These are phyloP conservation scores for Suillus sp. DNA, from an alignment of 768 basidiomycete species.

Conservation along the genomic window DNA sequence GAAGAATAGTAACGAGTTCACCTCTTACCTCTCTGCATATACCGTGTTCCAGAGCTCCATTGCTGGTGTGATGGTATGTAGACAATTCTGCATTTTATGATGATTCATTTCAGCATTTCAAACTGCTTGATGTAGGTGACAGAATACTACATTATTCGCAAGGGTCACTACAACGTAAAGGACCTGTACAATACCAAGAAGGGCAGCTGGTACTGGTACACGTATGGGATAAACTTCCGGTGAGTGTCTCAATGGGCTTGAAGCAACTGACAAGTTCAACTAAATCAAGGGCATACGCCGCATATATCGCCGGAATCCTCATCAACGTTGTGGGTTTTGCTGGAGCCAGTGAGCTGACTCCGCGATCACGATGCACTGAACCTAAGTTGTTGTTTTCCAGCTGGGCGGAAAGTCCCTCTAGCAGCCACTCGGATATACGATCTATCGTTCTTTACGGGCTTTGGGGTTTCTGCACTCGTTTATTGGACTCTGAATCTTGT, in stretches of 20 bases:
- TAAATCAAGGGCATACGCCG: slow-evolving; percentile 57
- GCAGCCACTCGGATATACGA: slow-evolving; percentile 74
- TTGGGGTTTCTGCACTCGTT: slow-evolving; percentile 63
- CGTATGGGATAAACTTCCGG: slow-evolving; percentile 71
- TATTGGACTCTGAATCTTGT: slow-evolving; percentile 62
- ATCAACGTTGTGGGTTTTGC: slow-evolving; percentile 85
- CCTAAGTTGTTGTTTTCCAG: slow-evolving; percentile 28
- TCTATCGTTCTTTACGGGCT: slow-evolving; percentile 85
- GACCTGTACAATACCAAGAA: slow-evolving; percentile 65
- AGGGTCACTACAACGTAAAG: slow-evolving; percentile 67
- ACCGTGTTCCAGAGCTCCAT: slow-evolving; percentile 82
- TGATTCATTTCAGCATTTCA: neutral
- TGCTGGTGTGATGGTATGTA: slow-evolving; percentile 72
- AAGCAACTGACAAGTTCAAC: slow-evolving; percentile 10
- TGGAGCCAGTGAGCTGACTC: slow-evolving; percentile 57
- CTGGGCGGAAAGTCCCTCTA: slow-evolving; percentile 61
- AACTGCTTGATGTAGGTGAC: slow-evolving; percentile 51
- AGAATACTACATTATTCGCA: slow-evolving; percentile 76
- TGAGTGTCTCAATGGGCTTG: slow-evolving; percentile 29
- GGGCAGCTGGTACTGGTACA: slow-evolving; percentile 77
- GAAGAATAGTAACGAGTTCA: slow-evolving; percentile 73
- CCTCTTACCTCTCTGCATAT: slow-evolving; percentile 81
- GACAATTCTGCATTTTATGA: neutral
- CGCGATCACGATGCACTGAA: slow-evolving; percentile 4
- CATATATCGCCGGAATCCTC: slow-evolving; percentile 72